Evolutionary conservation across 1,284 basidiomycete genomes (phyloP), one percentile per base, ranked within the genome.

Genomic region (Ceraceosorus guamensis): DNA sequence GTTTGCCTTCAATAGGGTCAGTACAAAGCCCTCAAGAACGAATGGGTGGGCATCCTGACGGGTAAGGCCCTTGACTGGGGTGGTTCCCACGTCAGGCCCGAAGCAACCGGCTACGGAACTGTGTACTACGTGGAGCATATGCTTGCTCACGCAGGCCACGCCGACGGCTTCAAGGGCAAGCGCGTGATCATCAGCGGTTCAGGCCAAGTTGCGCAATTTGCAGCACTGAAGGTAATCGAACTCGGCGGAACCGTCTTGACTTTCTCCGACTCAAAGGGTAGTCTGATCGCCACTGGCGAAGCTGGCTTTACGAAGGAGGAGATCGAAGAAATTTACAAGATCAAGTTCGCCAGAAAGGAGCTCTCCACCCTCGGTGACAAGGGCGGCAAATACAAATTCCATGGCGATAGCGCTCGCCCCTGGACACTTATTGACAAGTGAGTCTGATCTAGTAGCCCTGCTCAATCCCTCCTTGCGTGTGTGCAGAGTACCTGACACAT

Each of bases 81-180:
- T 77, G 67, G 66, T 52, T 63, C 58, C 46, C 56, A 53, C 53
- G 60, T 65, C 50, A 58, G 65, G n/a, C 67, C 67, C 47, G 63
- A 68, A 62, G 77, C 77, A 5, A 79, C 78, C 46, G 78, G 85
- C 55, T 89, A 85, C 77, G 87, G 87, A 76, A 79, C 87, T 65
- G 84, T 87, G 76, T 88, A 88, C 82, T 88, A 83, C 71, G 84
- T 87, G 66, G 81, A 84, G 65, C 84, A 84, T 76, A 83, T 84
- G 78, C 72, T 83, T 78, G 59, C 53, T 48, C 59, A 61, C 56
- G 63, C 73, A 74, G 71, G 77, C 75, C 37, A 50, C 34, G 34
- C 16, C 7, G 57, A 46, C 45, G 62, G 67, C 41, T 77, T 81
- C 79, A 78, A 77, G 77, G 81, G 80, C 74, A 82, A 82, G 77